Conservation (phyloP, 495 filamentous ascomycete species). For the Aspergillus steynii region DNA sequence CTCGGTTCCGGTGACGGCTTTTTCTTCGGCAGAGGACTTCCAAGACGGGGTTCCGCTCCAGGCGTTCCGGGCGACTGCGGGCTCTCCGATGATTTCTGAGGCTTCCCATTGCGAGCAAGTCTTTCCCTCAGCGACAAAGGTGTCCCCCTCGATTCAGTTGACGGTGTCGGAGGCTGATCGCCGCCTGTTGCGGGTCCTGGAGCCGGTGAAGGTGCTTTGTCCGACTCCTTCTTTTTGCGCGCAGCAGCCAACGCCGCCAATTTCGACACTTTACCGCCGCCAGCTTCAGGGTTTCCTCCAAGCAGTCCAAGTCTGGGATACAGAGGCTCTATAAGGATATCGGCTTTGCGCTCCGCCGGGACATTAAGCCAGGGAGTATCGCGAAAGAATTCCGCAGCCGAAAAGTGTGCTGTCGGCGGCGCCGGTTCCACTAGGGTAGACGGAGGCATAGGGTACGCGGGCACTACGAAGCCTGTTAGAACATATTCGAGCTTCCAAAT, state of each 20-base stretch:
- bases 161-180: conserved; percentile 20
- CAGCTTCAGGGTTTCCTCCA: conserved; percentile 66
- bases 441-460: conserved; percentile 33
- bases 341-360: conserved; percentile 64
- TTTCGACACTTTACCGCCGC: conserved; percentile 75
- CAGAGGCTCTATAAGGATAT: conserved; percentile 64
- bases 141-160: conserved; percentile 23
- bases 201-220: conserved; percentile 47
- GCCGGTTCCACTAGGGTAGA: conserved; percentile 13
- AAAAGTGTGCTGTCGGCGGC: conserved; percentile 31
- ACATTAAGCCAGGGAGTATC: conserved; percentile 87
- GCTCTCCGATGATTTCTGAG: conserved; percentile 31
- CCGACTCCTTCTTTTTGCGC: conserved; percentile 74
- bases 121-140: conserved; percentile 38
- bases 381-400: conserved; percentile 66
- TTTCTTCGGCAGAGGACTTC: conserved; percentile 20
- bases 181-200: conserved; percentile 11
- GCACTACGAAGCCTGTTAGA: conserved; percentile 49
- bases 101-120: conserved; percentile 35
- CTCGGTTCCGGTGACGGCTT: conserved; percentile 20
- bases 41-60: conserved; percentile 22
- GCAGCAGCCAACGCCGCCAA: conserved; percentile 86
- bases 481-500: conserved; percentile 34
- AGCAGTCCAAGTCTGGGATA: conserved; percentile 64
- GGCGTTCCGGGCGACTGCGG: conserved; percentile 25